A percentile compares a stretch with the other conserved stretches of the same genome.
phyloP scores from a whole-genome alignment of 1,284 basidiomycete species.

The Puccinia hordei region DNA sequence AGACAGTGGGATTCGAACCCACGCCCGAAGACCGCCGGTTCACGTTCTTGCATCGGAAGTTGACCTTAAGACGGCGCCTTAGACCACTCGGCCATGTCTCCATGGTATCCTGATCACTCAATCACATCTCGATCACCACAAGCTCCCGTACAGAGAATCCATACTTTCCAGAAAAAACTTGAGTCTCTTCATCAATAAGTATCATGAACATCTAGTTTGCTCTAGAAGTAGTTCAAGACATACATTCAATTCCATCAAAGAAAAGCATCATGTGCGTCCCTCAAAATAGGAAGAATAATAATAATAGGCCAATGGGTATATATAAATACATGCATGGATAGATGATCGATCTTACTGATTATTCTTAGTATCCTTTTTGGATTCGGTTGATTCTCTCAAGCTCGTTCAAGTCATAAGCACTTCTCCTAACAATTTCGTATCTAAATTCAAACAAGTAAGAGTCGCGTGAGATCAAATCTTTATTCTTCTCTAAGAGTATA shows the following conservation, averaged over 20 bases:
- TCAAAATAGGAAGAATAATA: neutral
- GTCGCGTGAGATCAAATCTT: neutral
- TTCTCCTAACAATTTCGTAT: slow-evolving; percentile 46
- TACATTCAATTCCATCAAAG: neutral
- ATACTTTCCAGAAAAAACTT: too few species aligned
- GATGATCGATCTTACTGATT: neutral
- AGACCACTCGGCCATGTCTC: neutral
- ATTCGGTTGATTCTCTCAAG: slow-evolving; percentile 20
- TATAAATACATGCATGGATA: neutral
- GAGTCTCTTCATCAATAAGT: too few species aligned
- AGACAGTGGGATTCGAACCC: slow-evolving; percentile 11
- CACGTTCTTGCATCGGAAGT: neutral
- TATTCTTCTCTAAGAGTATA: neutral
- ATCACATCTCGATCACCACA: too few species aligned
- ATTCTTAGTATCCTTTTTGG: slow-evolving; percentile 18
- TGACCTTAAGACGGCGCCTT: slow-evolving; percentile 7
- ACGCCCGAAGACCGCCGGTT: neutral
- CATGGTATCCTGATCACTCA: too few species aligned
- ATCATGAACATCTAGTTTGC: too few species aligned
- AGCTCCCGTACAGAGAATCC: too few species aligned
- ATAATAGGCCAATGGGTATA: too few species aligned
- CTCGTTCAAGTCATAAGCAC: slow-evolving; percentile 25
- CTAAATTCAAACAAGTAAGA: neutral
- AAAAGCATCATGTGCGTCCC: neutral
- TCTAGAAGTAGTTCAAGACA: too few species aligned